Evolutionary conservation across 495 filamentous ascomycete genomes (phyloP), one percentile per base, ranked within the genome.

Genomic region (Penicillium bovifimosum): DNA sequence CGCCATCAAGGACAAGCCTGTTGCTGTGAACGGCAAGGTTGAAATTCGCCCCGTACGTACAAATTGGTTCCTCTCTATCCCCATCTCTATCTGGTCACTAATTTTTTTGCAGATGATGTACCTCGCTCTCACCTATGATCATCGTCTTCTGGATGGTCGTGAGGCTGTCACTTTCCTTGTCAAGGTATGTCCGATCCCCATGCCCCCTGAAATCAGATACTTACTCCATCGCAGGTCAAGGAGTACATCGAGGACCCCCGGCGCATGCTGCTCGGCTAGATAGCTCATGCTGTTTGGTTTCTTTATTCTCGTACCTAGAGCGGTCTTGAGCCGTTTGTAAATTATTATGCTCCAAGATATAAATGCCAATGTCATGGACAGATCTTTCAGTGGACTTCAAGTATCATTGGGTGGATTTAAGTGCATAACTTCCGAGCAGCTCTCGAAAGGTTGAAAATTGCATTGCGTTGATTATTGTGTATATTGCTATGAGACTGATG

Each of bases 221-320:
- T 64, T 43, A 66, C 47, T 50, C 41, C 26, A 35, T 56, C 36
- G 6, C 38, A 81, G 77, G 68, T 96, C 63, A 96, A 96, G 80
- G 88, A 97, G 66, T 97, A 91, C 70, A 97, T 98, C 62, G 93
- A 98, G 74, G 95, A 98, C 65, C 93, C 93, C 8, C 76, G 90
- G 33, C 85, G 85, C 59, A 96, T 98, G 93, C 78, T 98, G 9
- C 71, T 96, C 28, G 79, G 74, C 32, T 81, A 70, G 66, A 54
- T 50, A 29, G 41, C 44, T n/a, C n/a, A 26, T 18, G 16, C 24
- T 35, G 47, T 14, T 47, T 59, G 45, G 45, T 56, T 42, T 54
- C 34, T 48, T 33, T 56, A 47, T 53, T 40, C 50, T 55, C 47
- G 49, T 50, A 49, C 40, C 47, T 60, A 51, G 54, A 58, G 49